Evolutionary conservation across 2,329 filamentous ascomycete genomes (phyloP).

Genomic region (Clathrospora elynae): DNA sequence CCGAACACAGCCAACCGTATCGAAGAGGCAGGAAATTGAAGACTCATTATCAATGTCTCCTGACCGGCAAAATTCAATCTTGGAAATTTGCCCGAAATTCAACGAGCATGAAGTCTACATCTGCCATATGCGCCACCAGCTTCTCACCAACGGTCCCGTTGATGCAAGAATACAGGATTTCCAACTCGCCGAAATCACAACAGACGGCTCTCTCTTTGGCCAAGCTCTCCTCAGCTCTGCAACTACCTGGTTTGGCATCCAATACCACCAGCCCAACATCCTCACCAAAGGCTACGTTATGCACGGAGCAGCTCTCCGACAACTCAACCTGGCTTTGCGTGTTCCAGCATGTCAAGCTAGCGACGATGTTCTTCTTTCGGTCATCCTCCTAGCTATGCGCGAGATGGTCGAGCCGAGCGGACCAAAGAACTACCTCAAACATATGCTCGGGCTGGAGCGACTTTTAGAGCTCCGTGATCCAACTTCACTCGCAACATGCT

Average conservation of each 20-base stretch:
- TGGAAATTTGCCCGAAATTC: constrained; percentile 6
- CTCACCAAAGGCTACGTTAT: constrained; percentile 25
- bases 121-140: constrained; percentile 27
- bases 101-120: constrained; percentile 34
- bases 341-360: constrained; percentile 23
- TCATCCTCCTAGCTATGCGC: constrained; percentile 33
- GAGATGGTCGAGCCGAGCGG: constrained; percentile 36
- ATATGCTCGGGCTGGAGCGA: constrained; percentile 37
- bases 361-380: constrained; percentile 36
- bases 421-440: constrained; percentile 30
- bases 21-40: constrained; percentile 3
- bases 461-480: constrained; percentile 34
- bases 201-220: constrained; percentile 17
- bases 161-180: constrained; percentile 27
- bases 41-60: background rate
- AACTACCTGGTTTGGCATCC: constrained; percentile 33
- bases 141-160: constrained; percentile 29
- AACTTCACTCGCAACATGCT: constrained; percentile 6
- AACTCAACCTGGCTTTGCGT: constrained; percentile 32
- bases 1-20: background rate
- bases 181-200: constrained; percentile 21
- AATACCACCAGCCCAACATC: constrained; percentile 24
- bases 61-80: background rate
- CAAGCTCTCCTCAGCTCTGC: constrained; percentile 34
- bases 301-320: constrained; percentile 31